Percentiles rank a stretch among this genome's conserved stretches.
phyloP scores from a whole-genome alignment of 495 filamentous ascomycete species.

The Penicillium robsamsonii region DNA sequence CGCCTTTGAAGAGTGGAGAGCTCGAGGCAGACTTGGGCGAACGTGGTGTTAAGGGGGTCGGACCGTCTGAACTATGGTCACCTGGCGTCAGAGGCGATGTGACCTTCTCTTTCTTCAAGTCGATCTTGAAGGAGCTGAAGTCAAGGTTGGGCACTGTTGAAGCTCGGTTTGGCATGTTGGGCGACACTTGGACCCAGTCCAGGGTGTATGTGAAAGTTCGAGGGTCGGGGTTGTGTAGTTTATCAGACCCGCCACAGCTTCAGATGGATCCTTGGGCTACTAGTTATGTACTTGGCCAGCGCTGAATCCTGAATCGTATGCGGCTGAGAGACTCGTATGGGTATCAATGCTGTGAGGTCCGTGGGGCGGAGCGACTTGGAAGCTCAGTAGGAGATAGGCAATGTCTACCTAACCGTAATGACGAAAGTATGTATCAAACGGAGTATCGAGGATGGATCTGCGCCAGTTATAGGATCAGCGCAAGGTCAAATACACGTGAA shows the following conservation, averaged over 20 bases:
- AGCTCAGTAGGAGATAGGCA: neutral
- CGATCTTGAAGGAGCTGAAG: conserved; percentile 38
- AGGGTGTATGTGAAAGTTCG: conserved; percentile 6
- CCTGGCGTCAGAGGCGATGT: conserved; percentile 39
- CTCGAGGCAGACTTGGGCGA: conserved; percentile 45
- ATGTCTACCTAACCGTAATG: neutral
- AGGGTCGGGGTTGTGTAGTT: conserved; percentile 7
- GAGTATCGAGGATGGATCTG: conserved; percentile 16
- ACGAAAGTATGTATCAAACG: conserved; percentile 4
- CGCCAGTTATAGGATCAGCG: conserved; percentile 19
- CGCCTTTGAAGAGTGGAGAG: conserved; percentile 42
- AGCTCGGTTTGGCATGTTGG: conserved; percentile 45
- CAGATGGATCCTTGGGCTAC: neutral
- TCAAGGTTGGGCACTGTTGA: conserved; percentile 46
- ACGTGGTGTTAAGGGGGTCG: conserved; percentile 43
- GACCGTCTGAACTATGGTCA: conserved; percentile 41
- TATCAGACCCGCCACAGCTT: conserved; percentile 7
- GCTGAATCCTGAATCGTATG: neutral
- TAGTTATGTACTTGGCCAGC: neutral
- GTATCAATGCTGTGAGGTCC: conserved; percentile 4
- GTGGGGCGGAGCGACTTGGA: conserved; percentile 2
- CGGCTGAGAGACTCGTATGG: conserved; percentile 4
- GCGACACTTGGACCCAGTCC: conserved; percentile 17
- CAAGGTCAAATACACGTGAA: conserved; percentile 9
- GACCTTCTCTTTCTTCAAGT: conserved; percentile 30